These are phyloP conservation scores for Sporothrix brasiliensis DNA, from an alignment of 2,329 filamentous ascomycete species.

Conservation along the genomic window DNA sequence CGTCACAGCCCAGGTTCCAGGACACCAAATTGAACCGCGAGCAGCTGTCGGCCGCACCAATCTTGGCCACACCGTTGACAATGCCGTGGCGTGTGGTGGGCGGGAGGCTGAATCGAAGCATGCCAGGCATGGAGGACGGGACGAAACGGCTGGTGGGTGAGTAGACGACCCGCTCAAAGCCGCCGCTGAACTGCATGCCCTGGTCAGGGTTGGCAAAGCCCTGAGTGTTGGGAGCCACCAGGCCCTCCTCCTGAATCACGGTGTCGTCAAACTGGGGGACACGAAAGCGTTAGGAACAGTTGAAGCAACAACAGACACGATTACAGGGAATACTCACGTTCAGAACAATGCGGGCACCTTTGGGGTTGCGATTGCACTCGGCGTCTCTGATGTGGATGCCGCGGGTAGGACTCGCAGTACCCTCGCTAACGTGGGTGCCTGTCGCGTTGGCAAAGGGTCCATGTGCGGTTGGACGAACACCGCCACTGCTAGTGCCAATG, in stretches of 20 bases:
- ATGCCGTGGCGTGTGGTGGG: conserved; percentile 32
- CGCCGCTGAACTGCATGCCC: conserved; percentile 44
- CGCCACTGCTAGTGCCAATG: not conserved
- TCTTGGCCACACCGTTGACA: conserved; percentile 37
- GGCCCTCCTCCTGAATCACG: conserved; percentile 20
- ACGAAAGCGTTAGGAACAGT: not conserved
- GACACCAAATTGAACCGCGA: conserved; percentile 47
- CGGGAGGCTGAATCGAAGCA: conserved; percentile 39
- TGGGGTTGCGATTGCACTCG: conserved; percentile 3
- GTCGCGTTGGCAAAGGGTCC: conserved; percentile 17
- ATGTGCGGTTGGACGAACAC: not conserved
- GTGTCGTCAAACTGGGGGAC: conserved; percentile 38
- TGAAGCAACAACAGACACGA: too few species aligned
- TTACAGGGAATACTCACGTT: not conserved
- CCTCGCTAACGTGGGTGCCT: not conserved
- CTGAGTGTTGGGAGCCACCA: conserved; percentile 25
- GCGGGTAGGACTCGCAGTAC: not conserved
- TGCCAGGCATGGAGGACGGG: conserved; percentile 37
- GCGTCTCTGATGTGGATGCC: not conserved
- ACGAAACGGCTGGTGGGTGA: conserved; percentile 36
- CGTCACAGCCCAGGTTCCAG: conserved; percentile 47
- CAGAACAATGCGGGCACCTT: not conserved
- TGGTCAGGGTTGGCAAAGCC: conserved; percentile 38
- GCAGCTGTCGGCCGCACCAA: conserved; percentile 38
- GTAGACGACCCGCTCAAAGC: conserved; percentile 41